phyloP scores from a whole-genome alignment of 345 rosid genomes.

The Citrus unshiu region DNA sequence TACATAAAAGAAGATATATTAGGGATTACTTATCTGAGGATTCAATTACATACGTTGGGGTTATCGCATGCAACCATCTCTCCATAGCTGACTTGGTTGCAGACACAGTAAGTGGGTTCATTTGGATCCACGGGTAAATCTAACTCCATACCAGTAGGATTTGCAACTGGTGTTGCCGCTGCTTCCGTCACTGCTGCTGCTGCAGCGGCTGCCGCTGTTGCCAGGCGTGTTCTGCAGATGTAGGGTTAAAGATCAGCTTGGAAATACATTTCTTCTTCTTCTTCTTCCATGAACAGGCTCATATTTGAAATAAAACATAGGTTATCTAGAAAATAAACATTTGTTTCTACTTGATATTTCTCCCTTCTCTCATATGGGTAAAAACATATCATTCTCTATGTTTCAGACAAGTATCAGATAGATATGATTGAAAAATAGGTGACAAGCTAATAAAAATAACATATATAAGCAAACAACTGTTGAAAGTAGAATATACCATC shows the following conservation, averaged over 20 bases:
- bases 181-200: conserved; percentile 33
- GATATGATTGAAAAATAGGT: not conserved
- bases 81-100: conserved; percentile 97
- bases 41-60: conserved; percentile 52
- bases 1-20: not conserved
- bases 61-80: conserved; percentile 98
- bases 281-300: not conserved
- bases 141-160: conserved; percentile 73
- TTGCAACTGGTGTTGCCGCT: conserved; percentile 43
- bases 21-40: not conserved
- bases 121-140: conserved; percentile 96
- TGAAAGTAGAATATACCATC: not conserved
- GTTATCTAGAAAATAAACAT: not conserved
- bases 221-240: conserved; percentile 62
- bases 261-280: not conserved
- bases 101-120: conserved; percentile 90
- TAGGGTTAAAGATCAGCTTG: not conserved
- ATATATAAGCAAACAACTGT: not conserved
- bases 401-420: not conserved
- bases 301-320: not conserved
- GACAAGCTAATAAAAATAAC: not conserved
- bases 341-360: not conserved
- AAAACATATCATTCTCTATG: not conserved
- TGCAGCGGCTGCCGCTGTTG: conserved; percentile 28
- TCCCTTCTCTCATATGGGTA: not conserved